Evolutionary conservation across 331 rosid species (phyloP).

Genomic region (Telfairia occidentalis): DNA sequence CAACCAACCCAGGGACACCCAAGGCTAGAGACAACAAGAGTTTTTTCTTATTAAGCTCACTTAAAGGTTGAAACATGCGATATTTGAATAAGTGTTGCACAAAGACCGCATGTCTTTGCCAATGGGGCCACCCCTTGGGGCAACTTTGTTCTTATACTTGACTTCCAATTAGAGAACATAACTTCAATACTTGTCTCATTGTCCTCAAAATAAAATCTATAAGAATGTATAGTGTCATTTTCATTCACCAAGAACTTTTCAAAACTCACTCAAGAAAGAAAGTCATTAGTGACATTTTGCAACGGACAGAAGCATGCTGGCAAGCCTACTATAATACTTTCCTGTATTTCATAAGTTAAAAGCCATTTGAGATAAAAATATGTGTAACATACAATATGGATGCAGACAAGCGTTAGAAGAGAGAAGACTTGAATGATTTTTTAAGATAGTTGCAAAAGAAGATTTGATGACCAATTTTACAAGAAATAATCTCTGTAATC

Average conservation of each 20-base stretch:
- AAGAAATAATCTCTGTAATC: background rate
- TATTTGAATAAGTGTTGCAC: no score
- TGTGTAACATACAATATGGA: background rate
- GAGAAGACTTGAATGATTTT: background rate
- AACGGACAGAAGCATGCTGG: background rate
- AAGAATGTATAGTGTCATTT: no score
- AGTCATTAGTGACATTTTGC: background rate
- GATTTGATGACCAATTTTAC: background rate
- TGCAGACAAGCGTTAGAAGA: background rate
- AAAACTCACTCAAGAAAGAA: constrained; percentile 1
- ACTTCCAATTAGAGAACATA: background rate
- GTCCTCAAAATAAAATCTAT: no score
- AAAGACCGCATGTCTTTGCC: no score
- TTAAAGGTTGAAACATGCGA: no score
- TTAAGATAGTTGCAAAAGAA: background rate
- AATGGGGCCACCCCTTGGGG: no score
- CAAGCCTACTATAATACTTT: background rate
- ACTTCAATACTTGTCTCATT: background rate
- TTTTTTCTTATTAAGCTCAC: no score
- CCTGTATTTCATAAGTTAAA: background rate
- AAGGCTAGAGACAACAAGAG: no score
- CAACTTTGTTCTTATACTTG: no score
- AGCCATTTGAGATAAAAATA: background rate
- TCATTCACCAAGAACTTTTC: background rate
- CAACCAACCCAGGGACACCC: no score